Evolutionary conservation across 352 stramenopile genomes (phyloP), one percentile per base, ranked within the genome.

Genomic region (Pythium dissotocum): DNA sequence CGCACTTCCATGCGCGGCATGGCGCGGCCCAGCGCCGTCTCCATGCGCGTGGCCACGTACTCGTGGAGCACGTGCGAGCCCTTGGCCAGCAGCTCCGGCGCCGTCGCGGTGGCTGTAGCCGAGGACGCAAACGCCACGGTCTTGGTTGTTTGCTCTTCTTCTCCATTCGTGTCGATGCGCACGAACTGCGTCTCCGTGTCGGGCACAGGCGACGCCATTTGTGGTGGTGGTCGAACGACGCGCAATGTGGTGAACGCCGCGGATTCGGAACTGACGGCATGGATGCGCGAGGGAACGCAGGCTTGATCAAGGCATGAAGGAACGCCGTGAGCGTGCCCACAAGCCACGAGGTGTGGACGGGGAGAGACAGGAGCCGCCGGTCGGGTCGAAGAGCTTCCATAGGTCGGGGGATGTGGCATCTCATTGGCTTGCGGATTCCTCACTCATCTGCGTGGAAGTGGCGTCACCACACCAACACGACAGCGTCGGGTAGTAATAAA

Each of bases 1-100:
- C 77, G 69, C 55, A 85, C 62, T 58, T 85, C 75, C 70, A 85
- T 80, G 65, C 79, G 75, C 21, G 77, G 75, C 70, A 85, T 79
- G n/a, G 72, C 61, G 12, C 69, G 67, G 46, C 73, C 73, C 59
- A 85, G 55, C 16, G 77, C 73, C 42, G 65, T 63, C 65, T 82
- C 67, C 13, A 85, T 61, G 8, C 54, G 54, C 8, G 57, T 54
- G 0, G 75, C 67, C 28, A 86, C 69, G 75, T 75, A 76, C 30
- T 67, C 42, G 69, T 85, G 73, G 64, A 85, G 65, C 62, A 67
- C 67, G 6, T 71, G 61, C 16, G 77, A 69, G 12, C 62, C 62
- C 42, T 71, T 64, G 13, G 75, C 72, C 62, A 84, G 75, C 36
- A 82, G 71, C 53, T 28, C 49, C 49, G 51, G n/a, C 4, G 46